Evolutionary conservation across 495 filamentous ascomycete species (phyloP).

Genomic region (Aspergillus cavernicola): DNA sequence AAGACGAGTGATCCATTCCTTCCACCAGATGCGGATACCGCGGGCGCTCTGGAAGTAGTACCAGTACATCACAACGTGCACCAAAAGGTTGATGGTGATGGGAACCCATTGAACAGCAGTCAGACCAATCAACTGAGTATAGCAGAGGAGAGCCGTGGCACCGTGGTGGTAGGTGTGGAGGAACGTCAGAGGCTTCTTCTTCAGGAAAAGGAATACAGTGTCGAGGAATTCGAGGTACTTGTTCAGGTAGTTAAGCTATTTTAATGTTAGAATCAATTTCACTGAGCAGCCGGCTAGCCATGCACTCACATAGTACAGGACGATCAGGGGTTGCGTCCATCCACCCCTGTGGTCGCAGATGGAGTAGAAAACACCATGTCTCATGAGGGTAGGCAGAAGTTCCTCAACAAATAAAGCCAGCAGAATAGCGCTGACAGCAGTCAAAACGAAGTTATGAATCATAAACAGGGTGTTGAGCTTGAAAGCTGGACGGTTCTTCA

Average conservation of each 20-base stretch:
- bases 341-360: slow-evolving; percentile 64
- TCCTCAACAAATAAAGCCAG: slow-evolving; percentile 64
- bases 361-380: slow-evolving; percentile 59
- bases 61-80: slow-evolving; percentile 71
- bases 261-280: slow-evolving; percentile 7
- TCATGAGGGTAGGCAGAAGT: slow-evolving; percentile 56
- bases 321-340: slow-evolving; percentile 62
- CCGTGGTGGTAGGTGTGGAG: slow-evolving; percentile 75
- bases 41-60: slow-evolving; percentile 61
- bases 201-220: slow-evolving; percentile 67
- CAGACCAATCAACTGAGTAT: slow-evolving; percentile 65
- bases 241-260: slow-evolving; percentile 67
- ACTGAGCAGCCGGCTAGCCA: too few species aligned
- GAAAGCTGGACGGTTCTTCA: slow-evolving; percentile 56
- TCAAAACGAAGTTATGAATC: slow-evolving; percentile 66
- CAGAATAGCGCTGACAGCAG: slow-evolving; percentile 56
- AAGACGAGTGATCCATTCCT: slow-evolving; percentile 56
- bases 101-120: slow-evolving; percentile 67
- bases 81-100: slow-evolving; percentile 63
- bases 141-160: slow-evolving; percentile 67
- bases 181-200: slow-evolving; percentile 77
- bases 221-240: slow-evolving; percentile 69
- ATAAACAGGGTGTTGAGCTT: slow-evolving; percentile 65
- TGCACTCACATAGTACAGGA: slow-evolving; percentile 62
- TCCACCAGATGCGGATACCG: slow-evolving; percentile 58